These are phyloP conservation scores for Cutaneotrichosporon sp. DNA, from an alignment of 1,284 basidiomycete genomes.

Conservation along the genomic window DNA sequence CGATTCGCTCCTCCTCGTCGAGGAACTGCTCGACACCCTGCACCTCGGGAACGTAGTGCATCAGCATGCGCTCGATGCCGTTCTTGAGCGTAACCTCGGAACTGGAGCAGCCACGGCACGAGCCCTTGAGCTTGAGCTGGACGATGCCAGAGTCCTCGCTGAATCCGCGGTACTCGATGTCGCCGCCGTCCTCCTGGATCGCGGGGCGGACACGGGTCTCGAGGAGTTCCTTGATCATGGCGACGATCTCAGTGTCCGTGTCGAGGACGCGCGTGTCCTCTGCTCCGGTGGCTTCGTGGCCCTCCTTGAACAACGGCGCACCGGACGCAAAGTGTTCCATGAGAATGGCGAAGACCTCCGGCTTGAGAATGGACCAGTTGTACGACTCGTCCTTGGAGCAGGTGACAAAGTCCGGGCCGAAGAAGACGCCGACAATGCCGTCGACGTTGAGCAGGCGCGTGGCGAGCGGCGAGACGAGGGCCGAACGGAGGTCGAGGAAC, in stretches of 20 bases:
- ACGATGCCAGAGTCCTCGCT: constrained; percentile 55
- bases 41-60: constrained; percentile 98
- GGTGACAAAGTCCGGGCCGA: constrained; percentile 96
- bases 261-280: constrained; percentile 95
- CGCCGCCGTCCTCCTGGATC: constrained; percentile 66
- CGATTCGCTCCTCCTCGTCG: constrained; percentile 83
- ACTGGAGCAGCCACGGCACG: constrained; percentile 88
- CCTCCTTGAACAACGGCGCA: constrained; percentile 69
- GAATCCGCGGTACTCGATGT: constrained; percentile 56
- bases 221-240: constrained; percentile 97
- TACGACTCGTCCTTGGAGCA: constrained; percentile 86
- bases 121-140: constrained; percentile 86
- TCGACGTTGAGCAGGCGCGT: constrained; percentile 89
- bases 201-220: constrained; percentile 93
- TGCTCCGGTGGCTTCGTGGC: constrained; percentile 69
- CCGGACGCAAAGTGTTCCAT: constrained; percentile 98
- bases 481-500: constrained; percentile 81
- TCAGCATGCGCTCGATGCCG: constrained; percentile 96
- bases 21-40: constrained; percentile 93
- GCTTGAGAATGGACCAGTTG: constrained; percentile 86
- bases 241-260: constrained; percentile 93
- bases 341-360: constrained; percentile 94
- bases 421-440: constrained; percentile 84
- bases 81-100: constrained; percentile 91
- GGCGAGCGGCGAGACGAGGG: constrained; percentile 82